Evolutionary conservation across 805 yeast species (phyloP).

Genomic region (Kazachstania africana): DNA sequence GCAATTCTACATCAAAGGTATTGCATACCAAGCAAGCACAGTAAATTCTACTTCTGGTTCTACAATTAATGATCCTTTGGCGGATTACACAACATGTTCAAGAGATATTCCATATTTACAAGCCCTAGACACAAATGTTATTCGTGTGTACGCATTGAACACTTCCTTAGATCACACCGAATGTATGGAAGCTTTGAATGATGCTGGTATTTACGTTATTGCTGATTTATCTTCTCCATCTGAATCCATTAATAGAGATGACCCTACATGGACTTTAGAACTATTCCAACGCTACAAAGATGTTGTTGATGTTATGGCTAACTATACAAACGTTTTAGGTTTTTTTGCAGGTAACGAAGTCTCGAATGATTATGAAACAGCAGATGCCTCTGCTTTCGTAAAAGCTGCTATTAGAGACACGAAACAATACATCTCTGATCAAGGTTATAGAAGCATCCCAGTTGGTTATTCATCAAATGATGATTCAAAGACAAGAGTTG

Average conservation of each 20-base stretch:
- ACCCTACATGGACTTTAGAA: slow-evolving; percentile 53
- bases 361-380: slow-evolving; percentile 50
- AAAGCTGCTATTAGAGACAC: slow-evolving; percentile 76
- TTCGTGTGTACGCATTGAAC: slow-evolving; percentile 69
- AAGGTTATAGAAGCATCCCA: slow-evolving; percentile 58
- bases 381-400: slow-evolving; percentile 69
- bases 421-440: slow-evolving; percentile 49
- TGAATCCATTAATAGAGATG: slow-evolving; percentile 46
- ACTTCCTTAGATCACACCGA: slow-evolving; percentile 49
- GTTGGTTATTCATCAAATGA: slow-evolving; percentile 79
- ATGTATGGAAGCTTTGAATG: slow-evolving; percentile 55
- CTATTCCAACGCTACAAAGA: slow-evolving; percentile 55
- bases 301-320: slow-evolving; percentile 57
- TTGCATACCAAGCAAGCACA: slow-evolving; percentile 69
- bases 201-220: slow-evolving; percentile 71
- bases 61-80: slow-evolving; percentile 57
- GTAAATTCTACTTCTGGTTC: slow-evolving; percentile 34
- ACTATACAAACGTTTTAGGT: slow-evolving; percentile 64
- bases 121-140: slow-evolving; percentile 51
- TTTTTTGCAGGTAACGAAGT: slow-evolving; percentile 86
- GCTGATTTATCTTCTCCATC: slow-evolving; percentile 69
- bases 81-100: slow-evolving; percentile 46
- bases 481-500: slow-evolving; percentile 52
- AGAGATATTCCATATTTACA: slow-evolving; percentile 66
- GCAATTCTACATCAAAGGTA: slow-evolving; percentile 66